Percentiles rank a stretch among this genome's conserved stretches.
phyloP scores from a whole-genome alignment of 2,329 filamentous ascomycete species.

The Arthrobotrys conoides region DNA sequence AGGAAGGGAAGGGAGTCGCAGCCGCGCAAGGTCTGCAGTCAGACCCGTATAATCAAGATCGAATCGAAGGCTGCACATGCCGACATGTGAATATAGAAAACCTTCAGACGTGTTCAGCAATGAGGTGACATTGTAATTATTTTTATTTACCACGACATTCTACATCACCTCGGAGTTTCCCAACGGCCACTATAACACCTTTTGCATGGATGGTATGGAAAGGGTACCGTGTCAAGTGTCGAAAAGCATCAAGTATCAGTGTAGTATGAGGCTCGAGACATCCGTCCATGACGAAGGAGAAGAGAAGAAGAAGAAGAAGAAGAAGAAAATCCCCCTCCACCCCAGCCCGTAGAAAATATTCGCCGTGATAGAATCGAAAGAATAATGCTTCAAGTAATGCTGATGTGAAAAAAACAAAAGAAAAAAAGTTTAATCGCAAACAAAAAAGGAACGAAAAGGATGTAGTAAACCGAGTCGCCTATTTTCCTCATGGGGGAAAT shows the following conservation, averaged over 20 bases:
- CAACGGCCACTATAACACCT: neutral
- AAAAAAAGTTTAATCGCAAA: slow-evolving; percentile 45
- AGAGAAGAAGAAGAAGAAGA: neutral
- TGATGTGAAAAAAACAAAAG: neutral
- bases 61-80: neutral
- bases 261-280: slow-evolving; percentile 18
- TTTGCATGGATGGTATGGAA: no score
- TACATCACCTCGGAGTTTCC: slow-evolving; percentile 17
- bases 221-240: neutral
- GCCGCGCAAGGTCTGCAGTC: slow-evolving; percentile 13
- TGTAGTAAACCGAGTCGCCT: slow-evolving; percentile 38
- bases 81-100: slow-evolving; percentile 35
- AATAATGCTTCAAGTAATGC: neutral
- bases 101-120: slow-evolving; percentile 20
- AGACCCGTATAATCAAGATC: slow-evolving; percentile 16
- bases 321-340: no score
- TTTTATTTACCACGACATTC: neutral
- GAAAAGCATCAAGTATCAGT: slow-evolving; percentile 1
- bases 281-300: slow-evolving; percentile 20
- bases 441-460: slow-evolving; percentile 31
- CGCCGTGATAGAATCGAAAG: slow-evolving; percentile 4
- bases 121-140: slow-evolving; percentile 15
- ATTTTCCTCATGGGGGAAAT: slow-evolving; percentile 49
- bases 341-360: slow-evolving; percentile 17
- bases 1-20: slow-evolving; percentile 23